These are phyloP conservation scores for Colletotrichum viniferum DNA, from an alignment of 2,329 filamentous ascomycete species.

Conservation along the genomic window DNA sequence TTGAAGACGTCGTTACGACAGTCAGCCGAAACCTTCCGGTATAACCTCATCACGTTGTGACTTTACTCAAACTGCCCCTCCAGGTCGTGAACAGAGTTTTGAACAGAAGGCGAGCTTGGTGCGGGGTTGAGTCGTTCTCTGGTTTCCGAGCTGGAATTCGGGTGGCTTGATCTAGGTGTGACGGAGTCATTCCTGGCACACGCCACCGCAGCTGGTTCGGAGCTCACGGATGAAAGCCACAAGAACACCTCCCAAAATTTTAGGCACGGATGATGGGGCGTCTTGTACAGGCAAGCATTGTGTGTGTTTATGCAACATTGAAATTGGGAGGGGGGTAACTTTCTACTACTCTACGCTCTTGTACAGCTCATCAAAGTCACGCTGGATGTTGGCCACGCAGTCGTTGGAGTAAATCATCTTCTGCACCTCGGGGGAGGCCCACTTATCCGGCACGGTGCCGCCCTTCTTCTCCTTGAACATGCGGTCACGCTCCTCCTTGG, in stretches of 20 bases:
- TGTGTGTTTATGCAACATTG: neutral
- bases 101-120: neutral
- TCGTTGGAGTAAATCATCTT: conserved; percentile 69
- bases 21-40: neutral
- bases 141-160: neutral
- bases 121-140: neutral
- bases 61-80: neutral
- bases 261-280: neutral
- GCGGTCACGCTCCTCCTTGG: conserved; percentile 62
- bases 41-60: conserved; percentile 14
- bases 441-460: conserved; percentile 67
- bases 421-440: conserved; percentile 73
- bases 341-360: conserved; percentile 27
- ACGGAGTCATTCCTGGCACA: neutral
- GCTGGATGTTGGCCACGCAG: conserved; percentile 58
- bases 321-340: neutral
- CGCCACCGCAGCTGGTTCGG: neutral
- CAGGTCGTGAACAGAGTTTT: neutral
- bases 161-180: neutral
- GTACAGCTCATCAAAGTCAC: conserved; percentile 56
- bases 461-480: conserved; percentile 58
- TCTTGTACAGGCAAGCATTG: neutral
- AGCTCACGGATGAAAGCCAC: conserved; percentile 18
- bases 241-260: neutral
- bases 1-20: neutral